Percentiles rank a stretch among this genome's conserved stretches.
phyloP scores from a whole-genome alignment of 1,284 basidiomycete genomes.

The Tilletia indica region DNA sequence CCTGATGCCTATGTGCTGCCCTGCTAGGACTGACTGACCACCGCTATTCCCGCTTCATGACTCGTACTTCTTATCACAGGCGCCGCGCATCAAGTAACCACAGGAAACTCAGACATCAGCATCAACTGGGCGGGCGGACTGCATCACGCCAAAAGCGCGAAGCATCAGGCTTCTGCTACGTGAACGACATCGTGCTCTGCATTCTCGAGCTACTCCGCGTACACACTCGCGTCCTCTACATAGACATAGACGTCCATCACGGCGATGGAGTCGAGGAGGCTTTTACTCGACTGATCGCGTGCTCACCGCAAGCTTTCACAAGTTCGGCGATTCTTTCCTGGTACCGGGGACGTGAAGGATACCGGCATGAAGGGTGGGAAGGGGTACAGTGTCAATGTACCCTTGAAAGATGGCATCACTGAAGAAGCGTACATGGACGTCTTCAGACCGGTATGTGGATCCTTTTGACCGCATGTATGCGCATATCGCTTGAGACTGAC shows the following conservation, averaged over 20 bases:
- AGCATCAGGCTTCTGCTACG: constrained; percentile 94
- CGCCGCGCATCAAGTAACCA: constrained; percentile 77
- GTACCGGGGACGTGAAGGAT: constrained; percentile 71
- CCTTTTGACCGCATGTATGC: background rate
- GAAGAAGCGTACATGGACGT: constrained; percentile 74
- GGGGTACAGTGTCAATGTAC: constrained; percentile 89
- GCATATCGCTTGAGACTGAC: background rate
- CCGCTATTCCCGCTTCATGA: background rate
- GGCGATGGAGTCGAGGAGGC: constrained; percentile 98
- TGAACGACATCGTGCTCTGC: constrained; percentile 69
- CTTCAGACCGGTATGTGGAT: constrained; percentile 30
- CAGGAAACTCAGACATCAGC: constrained; percentile 81
- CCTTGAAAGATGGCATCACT: constrained; percentile 87
- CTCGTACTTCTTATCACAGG: constrained; percentile 58
- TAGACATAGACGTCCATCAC: constrained; percentile 97
- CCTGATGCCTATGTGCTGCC: background rate
- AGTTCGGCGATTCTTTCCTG: constrained; percentile 92
- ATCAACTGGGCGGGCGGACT: constrained; percentile 98
- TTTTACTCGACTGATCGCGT: constrained; percentile 96
- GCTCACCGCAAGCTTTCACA: constrained; percentile 92
- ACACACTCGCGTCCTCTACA: constrained; percentile 84
- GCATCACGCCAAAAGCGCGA: constrained; percentile 98
- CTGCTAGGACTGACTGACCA: background rate
- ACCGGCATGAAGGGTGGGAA: constrained; percentile 80
- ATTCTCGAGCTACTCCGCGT: constrained; percentile 56